Evolutionary conservation across 805 yeast species (phyloP).

Genomic region (Myxozyma lipomycoides): DNA sequence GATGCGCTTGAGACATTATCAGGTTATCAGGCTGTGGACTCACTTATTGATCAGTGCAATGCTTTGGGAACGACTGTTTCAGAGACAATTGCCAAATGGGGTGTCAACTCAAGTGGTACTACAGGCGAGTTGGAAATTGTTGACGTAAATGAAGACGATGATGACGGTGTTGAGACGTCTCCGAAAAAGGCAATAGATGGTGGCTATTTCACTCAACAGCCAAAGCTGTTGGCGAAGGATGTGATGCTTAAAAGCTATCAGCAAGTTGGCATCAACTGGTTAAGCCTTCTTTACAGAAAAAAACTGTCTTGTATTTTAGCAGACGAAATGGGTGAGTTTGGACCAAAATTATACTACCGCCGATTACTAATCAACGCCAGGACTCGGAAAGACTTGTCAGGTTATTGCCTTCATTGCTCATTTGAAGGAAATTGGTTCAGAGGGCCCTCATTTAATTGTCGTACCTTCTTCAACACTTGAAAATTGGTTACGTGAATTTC

Average conservation of each 20-base stretch:
- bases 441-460: constrained; percentile 86
- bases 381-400: constrained; percentile 91
- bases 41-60: constrained; percentile 80
- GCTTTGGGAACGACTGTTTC: constrained; percentile 69
- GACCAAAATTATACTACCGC: not conserved
- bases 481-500: constrained; percentile 94
- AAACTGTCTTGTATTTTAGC: constrained; percentile 89
- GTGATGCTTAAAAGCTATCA: constrained; percentile 81
- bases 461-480: constrained; percentile 97
- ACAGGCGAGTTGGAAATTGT: constrained; percentile 60
- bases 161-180: constrained; percentile 2
- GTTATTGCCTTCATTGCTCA: constrained; percentile 89
- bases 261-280: constrained; percentile 97
- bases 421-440: constrained; percentile 60
- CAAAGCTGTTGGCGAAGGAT: constrained; percentile 58
- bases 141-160: constrained; percentile 17
- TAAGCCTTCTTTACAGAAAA: constrained; percentile 69
- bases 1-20: constrained; percentile 52
- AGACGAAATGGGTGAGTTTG: constrained; percentile 81
- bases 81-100: constrained; percentile 78
- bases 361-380: not conserved
- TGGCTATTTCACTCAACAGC: constrained; percentile 59
- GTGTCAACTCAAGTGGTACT: constrained; percentile 65
- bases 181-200: constrained; percentile 26
- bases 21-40: constrained; percentile 93